Evolutionary conservation across 805 yeast species (phyloP).

Genomic region (Lipomyces orientalis): DNA sequence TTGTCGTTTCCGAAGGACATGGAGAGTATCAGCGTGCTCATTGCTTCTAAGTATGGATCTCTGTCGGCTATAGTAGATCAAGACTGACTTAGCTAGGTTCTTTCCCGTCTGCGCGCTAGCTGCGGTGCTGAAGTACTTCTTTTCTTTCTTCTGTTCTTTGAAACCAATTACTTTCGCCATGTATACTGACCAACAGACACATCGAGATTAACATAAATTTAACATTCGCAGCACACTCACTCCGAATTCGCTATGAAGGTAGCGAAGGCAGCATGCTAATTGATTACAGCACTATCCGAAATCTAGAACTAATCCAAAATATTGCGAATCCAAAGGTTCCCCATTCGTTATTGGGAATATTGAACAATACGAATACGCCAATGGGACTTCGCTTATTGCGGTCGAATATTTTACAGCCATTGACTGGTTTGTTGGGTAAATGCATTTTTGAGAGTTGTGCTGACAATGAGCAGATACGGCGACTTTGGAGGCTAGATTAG

Average conservation of each 20-base stretch:
- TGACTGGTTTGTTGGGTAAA: constrained; percentile 43
- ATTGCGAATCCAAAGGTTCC: constrained; percentile 42
- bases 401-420: constrained; percentile 55
- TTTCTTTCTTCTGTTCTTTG: neutral
- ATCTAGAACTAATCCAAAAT: constrained; percentile 52
- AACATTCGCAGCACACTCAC: constrained; percentile 41
- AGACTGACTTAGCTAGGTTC: constrained; percentile 15
- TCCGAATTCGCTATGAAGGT: constrained; percentile 27
- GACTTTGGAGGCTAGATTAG: constrained; percentile 48
- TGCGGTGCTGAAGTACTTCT: constrained; percentile 42
- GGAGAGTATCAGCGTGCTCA: constrained; percentile 39
- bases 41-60: constrained; percentile 41
- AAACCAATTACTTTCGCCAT: neutral
- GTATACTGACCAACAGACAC: constrained; percentile 36
- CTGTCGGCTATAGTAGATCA: neutral
- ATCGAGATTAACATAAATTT: constrained; percentile 28
- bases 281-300: constrained; percentile 48
- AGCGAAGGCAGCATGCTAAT: constrained; percentile 50
- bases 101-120: constrained; percentile 47
- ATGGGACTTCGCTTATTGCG: constrained; percentile 55
- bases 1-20: constrained; percentile 39
- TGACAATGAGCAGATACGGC: constrained; percentile 38
- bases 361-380: constrained; percentile 52
- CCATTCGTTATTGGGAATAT: constrained; percentile 47
- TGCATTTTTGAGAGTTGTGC: neutral